Conservation (phyloP, 1,139 yeast species). For the Diutina ranongensis region DNA sequence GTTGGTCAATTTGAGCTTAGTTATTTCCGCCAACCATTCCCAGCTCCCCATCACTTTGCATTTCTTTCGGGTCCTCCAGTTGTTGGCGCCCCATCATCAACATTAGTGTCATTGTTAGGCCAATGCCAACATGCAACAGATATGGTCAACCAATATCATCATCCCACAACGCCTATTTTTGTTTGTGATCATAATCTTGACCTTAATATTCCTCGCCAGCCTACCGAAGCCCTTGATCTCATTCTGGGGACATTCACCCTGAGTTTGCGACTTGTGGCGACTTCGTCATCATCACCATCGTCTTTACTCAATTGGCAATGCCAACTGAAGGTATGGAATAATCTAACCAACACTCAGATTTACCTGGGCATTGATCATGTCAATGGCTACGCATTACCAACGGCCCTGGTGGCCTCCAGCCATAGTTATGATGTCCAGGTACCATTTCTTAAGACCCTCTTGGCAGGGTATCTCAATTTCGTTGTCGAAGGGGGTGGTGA, state of each 20-base stretch:
- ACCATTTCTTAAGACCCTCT: not conserved
- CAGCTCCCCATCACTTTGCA: not conserved
- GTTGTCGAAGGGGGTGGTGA: slow-evolving; percentile 3
- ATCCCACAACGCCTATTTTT: not conserved
- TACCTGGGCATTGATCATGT: not conserved
- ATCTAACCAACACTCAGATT: not conserved
- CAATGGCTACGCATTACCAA: not conserved
- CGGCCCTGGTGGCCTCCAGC: not conserved
- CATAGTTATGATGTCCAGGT: slow-evolving; percentile 2
- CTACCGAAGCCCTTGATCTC: not conserved
- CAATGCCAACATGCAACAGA: not conserved
- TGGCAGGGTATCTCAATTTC: slow-evolving; percentile 1
- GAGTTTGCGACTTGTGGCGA: slow-evolving; percentile 3
- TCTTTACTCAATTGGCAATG: slow-evolving; percentile 1
- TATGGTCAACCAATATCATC: not conserved
- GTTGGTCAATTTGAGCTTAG: not conserved
- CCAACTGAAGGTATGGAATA: not conserved
- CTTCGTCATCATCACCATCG: not conserved
- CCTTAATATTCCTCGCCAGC: not conserved
- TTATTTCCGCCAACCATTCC: not conserved
- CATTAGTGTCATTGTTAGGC: not conserved
- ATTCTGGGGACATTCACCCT: slow-evolving; percentile 3
- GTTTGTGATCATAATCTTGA: not conserved
- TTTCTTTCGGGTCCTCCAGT: not conserved
- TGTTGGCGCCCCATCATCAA: not conserved